Base-by-base conservation (phyloP, 768 basidiomycete species). In the Sporobolomyces phaffii region DNA sequence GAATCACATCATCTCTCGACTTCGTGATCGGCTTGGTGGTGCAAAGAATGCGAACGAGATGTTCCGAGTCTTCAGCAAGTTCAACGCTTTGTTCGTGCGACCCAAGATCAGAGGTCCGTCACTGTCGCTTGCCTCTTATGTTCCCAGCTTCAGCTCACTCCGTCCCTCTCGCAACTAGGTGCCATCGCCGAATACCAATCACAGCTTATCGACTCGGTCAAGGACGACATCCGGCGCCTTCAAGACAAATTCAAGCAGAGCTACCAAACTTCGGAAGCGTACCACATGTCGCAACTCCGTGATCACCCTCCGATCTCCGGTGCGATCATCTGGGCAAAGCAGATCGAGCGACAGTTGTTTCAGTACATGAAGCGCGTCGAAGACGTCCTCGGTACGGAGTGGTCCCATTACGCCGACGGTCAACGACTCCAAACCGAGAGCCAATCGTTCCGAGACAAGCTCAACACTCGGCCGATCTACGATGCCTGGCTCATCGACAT, bases 171-270 rank as follows among this genome's bases (percentile, higher is more conserved):
- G 33, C 34, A 5, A 24, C n/a, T 64, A 64, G 94, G 96, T 71
- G 96, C 96, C 48, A 98, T 99, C 64, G 91, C 96, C 83, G 96
- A 98, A 77, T 98, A 98, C 74, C 96, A 98, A 78, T 97, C 92
- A 0, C 92, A 96, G 69, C 86, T 99, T 20, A 99, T 99, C 70
- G 96, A 99, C 73, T 94, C 91, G 7, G 94, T 98, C 50, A 99
- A 99, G 76, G 92, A 97, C 74, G 94, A 98, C 76, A 97, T 98
- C 78, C 91, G 94, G 72, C 86, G 85, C 50, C 80, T 98, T 28
- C 93, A 98, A 70, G 90, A 91, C 77, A 98, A 97, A 87, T 97
- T 98, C 82, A 96, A 94, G 82, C 89, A 88, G 8, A 90, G 91
- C 77, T 98, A 98, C 77, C 89, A 92, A 18, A 87, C 86, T 77